Conservation (phyloP, 2,329 filamentous ascomycete genomes). For the Drechslerella dactyloides region DNA sequence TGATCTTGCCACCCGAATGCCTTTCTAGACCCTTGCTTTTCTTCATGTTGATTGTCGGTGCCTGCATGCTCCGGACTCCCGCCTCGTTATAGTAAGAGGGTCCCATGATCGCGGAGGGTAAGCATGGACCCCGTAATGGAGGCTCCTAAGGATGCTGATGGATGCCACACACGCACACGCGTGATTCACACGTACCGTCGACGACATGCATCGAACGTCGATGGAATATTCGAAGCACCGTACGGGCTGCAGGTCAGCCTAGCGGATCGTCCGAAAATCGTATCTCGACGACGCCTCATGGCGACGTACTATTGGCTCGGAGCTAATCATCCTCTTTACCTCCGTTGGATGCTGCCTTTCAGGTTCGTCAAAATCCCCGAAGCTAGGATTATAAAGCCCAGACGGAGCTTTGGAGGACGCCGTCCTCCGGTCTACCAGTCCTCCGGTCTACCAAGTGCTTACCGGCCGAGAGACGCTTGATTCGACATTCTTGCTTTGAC, state of each 20-base stretch:
- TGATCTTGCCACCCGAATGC: conserved; percentile 30
- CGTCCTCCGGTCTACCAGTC: neutral
- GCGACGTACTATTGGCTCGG: conserved; percentile 17
- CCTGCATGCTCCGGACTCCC: conserved; percentile 28
- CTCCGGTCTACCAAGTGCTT: neutral
- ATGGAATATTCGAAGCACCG: conserved; percentile 34
- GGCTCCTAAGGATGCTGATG: conserved; percentile 20
- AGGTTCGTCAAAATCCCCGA: neutral
- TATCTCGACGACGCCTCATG: conserved; percentile 6
- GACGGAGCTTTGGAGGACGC: neutral
- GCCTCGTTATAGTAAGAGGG: conserved; percentile 12
- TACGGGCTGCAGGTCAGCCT: conserved; percentile 17
- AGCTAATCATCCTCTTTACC: conserved; percentile 23
- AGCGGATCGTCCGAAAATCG: conserved; percentile 19
- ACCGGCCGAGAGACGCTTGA: neutral
- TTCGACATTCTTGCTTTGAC: neutral
- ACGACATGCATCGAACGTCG: conserved; percentile 21
- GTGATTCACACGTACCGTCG: conserved; percentile 36
- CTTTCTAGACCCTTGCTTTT: conserved; percentile 37
- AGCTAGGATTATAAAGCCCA: neutral
- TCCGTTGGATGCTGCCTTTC: conserved; percentile 14
- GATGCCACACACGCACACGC: conserved; percentile 38
- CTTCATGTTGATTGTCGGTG: conserved; percentile 11
- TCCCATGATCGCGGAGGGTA: conserved; percentile 34
- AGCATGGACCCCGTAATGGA: conserved; percentile 22